Percentiles rank a stretch among this genome's conserved stretches.
Evolutionary conservation across 2,329 filamentous ascomycete species (phyloP).

Genomic region (Exserohilum rostratum): DNA sequence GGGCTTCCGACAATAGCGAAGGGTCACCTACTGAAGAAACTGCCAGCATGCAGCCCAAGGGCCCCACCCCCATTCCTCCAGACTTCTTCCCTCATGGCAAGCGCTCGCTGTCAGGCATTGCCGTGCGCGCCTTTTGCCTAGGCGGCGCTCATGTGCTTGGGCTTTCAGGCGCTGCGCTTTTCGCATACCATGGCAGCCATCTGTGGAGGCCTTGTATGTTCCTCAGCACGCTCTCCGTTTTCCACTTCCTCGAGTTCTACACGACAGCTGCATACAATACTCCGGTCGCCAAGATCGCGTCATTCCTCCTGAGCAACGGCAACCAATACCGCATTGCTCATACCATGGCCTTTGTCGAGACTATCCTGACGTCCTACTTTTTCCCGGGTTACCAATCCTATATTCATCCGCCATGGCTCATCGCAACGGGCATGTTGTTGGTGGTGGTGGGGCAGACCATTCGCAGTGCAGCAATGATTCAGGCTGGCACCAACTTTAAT

Average conservation of each 20-base stretch:
- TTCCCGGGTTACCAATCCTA: conserved; percentile 57
- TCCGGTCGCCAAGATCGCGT: conserved; percentile 69
- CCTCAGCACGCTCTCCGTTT: conserved; percentile 70
- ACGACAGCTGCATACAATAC: conserved; percentile 87
- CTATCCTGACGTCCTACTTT: conserved; percentile 64
- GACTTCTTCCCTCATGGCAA: conserved; percentile 51
- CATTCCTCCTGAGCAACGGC: conserved; percentile 89
- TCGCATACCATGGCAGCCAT: conserved; percentile 43
- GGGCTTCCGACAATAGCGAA: conserved; percentile 37
- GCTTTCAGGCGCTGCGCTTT: conserved; percentile 36
- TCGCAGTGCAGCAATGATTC: conserved; percentile 83
- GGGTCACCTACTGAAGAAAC: conserved; percentile 34
- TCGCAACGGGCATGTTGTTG: conserved; percentile 65
- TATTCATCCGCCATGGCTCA: conserved; percentile 50
- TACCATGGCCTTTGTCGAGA: conserved; percentile 73
- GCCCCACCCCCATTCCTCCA: conserved; percentile 23
- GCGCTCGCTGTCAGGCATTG: conserved; percentile 56
- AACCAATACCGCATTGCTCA: conserved; percentile 84
- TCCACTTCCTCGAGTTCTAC: conserved; percentile 97
- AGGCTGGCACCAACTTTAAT: conserved; percentile 91
- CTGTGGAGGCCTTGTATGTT: conserved; percentile 70
- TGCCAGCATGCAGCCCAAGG: conserved; percentile 23
- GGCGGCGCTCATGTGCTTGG: conserved; percentile 48
- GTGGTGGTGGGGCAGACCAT: conserved; percentile 74
- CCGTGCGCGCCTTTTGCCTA: conserved; percentile 53